Evolutionary conservation across 2,329 filamentous ascomycete species (phyloP).

Genomic region (Fusarium sp.): DNA sequence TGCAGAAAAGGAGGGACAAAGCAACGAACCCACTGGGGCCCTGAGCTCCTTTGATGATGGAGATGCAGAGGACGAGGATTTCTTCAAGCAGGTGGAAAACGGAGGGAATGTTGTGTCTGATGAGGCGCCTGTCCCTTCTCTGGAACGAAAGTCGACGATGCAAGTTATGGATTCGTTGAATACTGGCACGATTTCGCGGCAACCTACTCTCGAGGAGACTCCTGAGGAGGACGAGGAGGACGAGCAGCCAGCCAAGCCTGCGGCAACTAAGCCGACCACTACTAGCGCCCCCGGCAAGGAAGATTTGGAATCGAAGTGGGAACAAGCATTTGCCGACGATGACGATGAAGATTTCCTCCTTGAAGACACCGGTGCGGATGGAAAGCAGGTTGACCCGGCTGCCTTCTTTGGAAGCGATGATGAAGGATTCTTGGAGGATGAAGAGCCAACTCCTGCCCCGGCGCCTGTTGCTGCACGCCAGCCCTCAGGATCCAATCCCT

Average conservation of each 20-base stretch:
- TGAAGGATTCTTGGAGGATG: slow-evolving; percentile 83
- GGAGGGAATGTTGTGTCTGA: slow-evolving; percentile 40
- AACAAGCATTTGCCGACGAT: slow-evolving; percentile 81
- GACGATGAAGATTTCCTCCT: slow-evolving; percentile 76
- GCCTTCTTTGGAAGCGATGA: slow-evolving; percentile 85
- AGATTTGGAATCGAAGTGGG: slow-evolving; percentile 85
- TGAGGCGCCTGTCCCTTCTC: slow-evolving; percentile 29
- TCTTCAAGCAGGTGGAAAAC: slow-evolving; percentile 67
- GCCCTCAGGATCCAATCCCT: slow-evolving; percentile 39
- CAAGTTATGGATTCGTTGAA: slow-evolving; percentile 70
- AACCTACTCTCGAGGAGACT: slow-evolving; percentile 49
- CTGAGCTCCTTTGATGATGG: slow-evolving; percentile 57
- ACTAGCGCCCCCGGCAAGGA: slow-evolving; percentile 55
- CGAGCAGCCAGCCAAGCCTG: slow-evolving; percentile 31
- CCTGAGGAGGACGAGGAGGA: slow-evolving; percentile 46
- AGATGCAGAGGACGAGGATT: slow-evolving; percentile 68
- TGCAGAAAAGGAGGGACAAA: slow-evolving; percentile 5
- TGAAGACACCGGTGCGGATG: slow-evolving; percentile 63
- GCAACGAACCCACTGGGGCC: slow-evolving; percentile 36
- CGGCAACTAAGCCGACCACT: slow-evolving; percentile 40
- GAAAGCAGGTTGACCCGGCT: slow-evolving; percentile 67
- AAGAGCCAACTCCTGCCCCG: slow-evolving; percentile 49
- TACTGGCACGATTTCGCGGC: slow-evolving; percentile 46
- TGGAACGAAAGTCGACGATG: slow-evolving; percentile 78
- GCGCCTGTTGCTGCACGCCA: slow-evolving; percentile 17